A percentile compares a stretch with the other conserved stretches of the same genome.
Evolutionary conservation across 2,329 filamentous ascomycete species (phyloP).

Genomic region (Cryphonectria japonica): DNA sequence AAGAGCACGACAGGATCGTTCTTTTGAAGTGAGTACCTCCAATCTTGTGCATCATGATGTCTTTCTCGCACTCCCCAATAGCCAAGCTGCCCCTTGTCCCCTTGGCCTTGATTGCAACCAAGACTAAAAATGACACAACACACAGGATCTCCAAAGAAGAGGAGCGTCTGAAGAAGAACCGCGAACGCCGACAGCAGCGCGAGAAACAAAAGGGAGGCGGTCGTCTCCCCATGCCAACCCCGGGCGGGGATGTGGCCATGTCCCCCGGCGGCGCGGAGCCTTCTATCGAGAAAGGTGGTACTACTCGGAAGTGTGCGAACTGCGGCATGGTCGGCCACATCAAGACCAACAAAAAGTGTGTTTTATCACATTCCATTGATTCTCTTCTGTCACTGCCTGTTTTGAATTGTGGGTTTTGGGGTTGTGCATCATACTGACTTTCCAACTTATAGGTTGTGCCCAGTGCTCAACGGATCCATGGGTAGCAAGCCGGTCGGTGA

Average conservation of each 20-base stretch:
- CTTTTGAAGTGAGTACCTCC: conserved; percentile 54
- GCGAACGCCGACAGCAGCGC: conserved; percentile 84
- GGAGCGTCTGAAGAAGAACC: conserved; percentile 85
- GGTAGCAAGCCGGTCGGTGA: conserved; percentile 20
- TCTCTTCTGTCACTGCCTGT: not conserved
- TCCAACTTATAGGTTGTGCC: conserved; percentile 16
- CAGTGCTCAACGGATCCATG: conserved; percentile 30
- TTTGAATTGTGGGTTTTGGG: not conserved
- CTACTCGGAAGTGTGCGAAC: conserved; percentile 92
- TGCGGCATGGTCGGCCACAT: conserved; percentile 97
- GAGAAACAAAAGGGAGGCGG: conserved; percentile 76
- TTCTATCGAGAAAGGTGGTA: conserved; percentile 60
- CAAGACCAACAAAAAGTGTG: conserved; percentile 98
- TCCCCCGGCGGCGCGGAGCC: conserved; percentile 49
- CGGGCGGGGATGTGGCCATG: conserved; percentile 16
- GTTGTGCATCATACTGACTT: not conserved
- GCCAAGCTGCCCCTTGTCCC: not conserved
- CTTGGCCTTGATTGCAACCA: not conserved
- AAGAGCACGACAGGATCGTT: conserved; percentile 66
- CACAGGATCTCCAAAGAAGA: conserved; percentile 73
- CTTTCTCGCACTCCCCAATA: not conserved
- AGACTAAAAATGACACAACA: not conserved
- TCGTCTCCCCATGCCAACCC: conserved; percentile 33
- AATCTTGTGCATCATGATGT: not conserved
- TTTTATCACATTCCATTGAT: conserved; percentile 33